Evolutionary conservation across 192 early-diverging fungal species (phyloP).

Genomic region (Bifiguratus adelaidae): DNA sequence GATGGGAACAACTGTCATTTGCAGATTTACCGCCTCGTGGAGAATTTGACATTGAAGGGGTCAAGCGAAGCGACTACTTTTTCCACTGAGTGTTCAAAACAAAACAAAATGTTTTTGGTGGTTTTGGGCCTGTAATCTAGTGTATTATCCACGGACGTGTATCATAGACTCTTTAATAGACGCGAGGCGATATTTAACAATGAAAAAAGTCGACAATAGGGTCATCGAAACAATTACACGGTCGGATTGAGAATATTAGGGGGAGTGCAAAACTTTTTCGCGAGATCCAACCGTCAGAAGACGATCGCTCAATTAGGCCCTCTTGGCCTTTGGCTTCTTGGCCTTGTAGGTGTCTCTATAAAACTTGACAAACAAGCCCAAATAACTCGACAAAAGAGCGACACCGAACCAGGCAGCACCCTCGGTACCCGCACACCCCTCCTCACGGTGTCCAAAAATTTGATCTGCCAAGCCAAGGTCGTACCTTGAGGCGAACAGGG

Average conservation of each 20-base stretch:
- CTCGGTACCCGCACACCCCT: slow-evolving; percentile 61
- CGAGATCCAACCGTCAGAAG: too few species aligned
- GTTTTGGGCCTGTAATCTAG: not conserved
- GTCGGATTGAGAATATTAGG: too few species aligned
- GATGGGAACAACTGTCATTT: slow-evolving; percentile 54
- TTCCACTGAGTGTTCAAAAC: slow-evolving; percentile 59
- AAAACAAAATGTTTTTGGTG: not conserved
- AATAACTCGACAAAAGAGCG: slow-evolving; percentile 61
- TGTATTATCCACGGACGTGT: not conserved
- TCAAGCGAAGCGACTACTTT: slow-evolving; percentile 80
- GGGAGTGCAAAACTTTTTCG: not conserved
- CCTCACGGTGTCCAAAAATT: too few species aligned
- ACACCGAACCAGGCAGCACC: slow-evolving; percentile 68
- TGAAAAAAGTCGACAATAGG: not conserved
- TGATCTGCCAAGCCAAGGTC: slow-evolving; percentile 39
- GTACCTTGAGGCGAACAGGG: slow-evolving; percentile 59
- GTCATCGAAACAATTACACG: not conserved
- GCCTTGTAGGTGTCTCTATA: slow-evolving; percentile 64
- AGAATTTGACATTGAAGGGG: slow-evolving; percentile 73
- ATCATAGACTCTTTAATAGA: not conserved
- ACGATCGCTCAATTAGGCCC: too few species aligned
- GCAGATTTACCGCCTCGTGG: slow-evolving; percentile 70
- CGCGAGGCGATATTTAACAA: too few species aligned
- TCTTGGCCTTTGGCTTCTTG: slow-evolving; percentile 25
- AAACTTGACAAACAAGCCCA: slow-evolving; percentile 79